phyloP scores from a whole-genome alignment of 73 alveolate species.

The Effrenium voratum region DNA sequence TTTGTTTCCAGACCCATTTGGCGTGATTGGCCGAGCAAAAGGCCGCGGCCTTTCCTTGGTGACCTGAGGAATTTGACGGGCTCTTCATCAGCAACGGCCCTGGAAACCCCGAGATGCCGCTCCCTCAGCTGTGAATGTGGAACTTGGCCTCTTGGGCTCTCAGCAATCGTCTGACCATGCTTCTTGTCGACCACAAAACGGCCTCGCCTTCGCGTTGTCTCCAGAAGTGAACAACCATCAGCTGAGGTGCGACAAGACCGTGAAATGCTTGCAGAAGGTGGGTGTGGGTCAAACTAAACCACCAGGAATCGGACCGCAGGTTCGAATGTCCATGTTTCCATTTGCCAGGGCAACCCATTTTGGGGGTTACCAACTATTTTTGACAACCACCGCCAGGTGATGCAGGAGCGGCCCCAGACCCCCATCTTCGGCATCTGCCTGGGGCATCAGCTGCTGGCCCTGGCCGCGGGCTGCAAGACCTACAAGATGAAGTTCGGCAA shows the following conservation, averaged over 20 bases:
- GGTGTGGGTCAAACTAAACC: no score
- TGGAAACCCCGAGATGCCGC: conserved; percentile 63
- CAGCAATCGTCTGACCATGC: no score
- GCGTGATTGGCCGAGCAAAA: neutral
- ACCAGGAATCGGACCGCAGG: no score
- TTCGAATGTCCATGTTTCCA: no score
- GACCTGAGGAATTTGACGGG: conserved; percentile 64
- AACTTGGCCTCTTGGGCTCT: no score
- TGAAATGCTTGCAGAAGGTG: conserved; percentile 80
- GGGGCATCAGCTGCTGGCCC: conserved; percentile 93
- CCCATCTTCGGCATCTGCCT: conserved; percentile 94
- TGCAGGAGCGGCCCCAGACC: conserved; percentile 53
- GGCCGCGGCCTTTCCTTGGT: neutral
- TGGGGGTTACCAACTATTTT: no score
- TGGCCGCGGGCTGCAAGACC: conserved; percentile 94
- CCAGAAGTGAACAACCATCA: no score
- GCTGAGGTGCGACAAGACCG: conserved; percentile 61
- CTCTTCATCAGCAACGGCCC: conserved; percentile 94
- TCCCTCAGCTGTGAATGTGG: no score
- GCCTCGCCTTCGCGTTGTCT: no score
- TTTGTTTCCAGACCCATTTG: neutral
- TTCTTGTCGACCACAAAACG: no score
- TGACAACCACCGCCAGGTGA: conserved; percentile 55
- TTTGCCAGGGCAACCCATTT: no score
- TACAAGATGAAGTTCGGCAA: conserved; percentile 94